These are phyloP conservation scores for Rhizopus microsporus DNA, from an alignment of 371 early-diverging fungal species.

Conservation along the genomic window DNA sequence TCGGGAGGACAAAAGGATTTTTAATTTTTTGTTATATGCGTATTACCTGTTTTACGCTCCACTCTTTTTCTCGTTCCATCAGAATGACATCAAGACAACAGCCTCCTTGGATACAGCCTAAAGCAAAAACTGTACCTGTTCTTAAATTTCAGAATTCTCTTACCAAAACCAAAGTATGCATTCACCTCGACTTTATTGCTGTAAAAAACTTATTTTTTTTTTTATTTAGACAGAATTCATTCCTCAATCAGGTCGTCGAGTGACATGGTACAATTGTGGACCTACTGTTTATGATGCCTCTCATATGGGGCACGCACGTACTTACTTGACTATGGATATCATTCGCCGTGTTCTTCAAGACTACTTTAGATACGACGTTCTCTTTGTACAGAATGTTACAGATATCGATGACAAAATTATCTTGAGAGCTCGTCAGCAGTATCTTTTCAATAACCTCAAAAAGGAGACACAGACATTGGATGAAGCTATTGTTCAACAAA, in stretches of 20 bases:
- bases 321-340: constrained; percentile 96
- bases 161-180: constrained; percentile 68
- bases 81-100: constrained; percentile 34
- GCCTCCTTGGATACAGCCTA: constrained; percentile 41
- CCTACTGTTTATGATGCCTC: constrained; percentile 99
- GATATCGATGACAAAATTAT: constrained; percentile 99
- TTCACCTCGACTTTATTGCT: background rate
- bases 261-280: constrained; percentile 98
- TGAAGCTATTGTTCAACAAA: constrained; percentile 49
- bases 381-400: constrained; percentile 98
- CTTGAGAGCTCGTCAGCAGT: constrained; percentile 85
- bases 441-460: constrained; percentile 73
- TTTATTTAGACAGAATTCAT: constrained; percentile 82
- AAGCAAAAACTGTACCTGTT: constrained; percentile 28
- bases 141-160: constrained; percentile 78
- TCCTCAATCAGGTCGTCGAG: constrained; percentile 76
- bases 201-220: background rate
- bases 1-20: background rate
- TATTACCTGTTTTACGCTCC: constrained; percentile 8
- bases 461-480: constrained; percentile 38
- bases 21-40: constrained; percentile 3
- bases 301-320: constrained; percentile 99
- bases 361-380: constrained; percentile 96
- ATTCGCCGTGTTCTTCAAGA: constrained; percentile 95
- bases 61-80: constrained; percentile 1